phyloP scores from a whole-genome alignment of 345 rosid genomes.

The Moricandia arvensis region DNA sequence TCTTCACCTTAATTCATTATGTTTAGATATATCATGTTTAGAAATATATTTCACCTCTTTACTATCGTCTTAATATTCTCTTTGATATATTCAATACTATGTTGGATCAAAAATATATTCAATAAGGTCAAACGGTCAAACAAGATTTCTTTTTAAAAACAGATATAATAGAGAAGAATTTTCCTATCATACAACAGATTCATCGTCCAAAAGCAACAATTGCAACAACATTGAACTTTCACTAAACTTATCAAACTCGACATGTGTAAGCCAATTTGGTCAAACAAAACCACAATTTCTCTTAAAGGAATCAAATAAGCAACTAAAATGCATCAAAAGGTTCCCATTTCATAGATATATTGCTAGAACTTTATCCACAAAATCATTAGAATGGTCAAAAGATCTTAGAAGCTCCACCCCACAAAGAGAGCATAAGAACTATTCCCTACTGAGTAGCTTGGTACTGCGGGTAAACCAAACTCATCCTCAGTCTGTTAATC shows the following conservation, averaged over 20 bases:
- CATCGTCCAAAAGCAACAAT: neutral
- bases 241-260: neutral
- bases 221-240: neutral
- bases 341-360: neutral
- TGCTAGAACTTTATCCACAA: slow-evolving; percentile 17
- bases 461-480: slow-evolving; percentile 79
- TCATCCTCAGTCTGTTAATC: slow-evolving; percentile 76
- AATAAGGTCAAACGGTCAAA: too few species aligned
- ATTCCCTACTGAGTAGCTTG: slow-evolving; percentile 74
- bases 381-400: neutral
- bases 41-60: too few species aligned
- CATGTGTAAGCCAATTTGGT: neutral
- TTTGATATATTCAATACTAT: too few species aligned
- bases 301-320: neutral
- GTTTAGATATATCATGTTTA: too few species aligned
- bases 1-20: too few species aligned
- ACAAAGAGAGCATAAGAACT: neutral
- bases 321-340: neutral
- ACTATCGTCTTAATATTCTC: too few species aligned
- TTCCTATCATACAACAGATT: too few species aligned
- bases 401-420: neutral
- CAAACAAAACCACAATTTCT: neutral
- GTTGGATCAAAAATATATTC: too few species aligned
- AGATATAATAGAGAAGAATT: too few species aligned
- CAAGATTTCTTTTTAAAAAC: too few species aligned